Conservation (phyloP, 2,329 filamentous ascomycete species). For the Basipetospora chlamydospora region DNA sequence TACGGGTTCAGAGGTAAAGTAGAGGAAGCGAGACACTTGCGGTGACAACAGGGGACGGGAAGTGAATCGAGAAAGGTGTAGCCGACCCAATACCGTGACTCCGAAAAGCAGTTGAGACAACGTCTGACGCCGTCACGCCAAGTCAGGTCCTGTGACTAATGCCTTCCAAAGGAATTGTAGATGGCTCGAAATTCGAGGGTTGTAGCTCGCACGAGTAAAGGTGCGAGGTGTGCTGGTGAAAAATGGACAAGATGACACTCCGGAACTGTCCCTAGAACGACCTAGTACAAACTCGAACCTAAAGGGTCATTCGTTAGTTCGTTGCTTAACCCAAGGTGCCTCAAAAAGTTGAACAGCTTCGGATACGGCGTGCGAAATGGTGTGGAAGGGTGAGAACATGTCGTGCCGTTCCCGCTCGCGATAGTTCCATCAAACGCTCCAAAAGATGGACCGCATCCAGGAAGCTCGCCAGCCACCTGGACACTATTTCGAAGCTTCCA, state of each 20-base stretch:
- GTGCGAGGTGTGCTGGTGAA: neutral
- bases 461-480: too few relatives aligned
- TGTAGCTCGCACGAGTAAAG: too few relatives aligned
- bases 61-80: conserved; percentile 2
- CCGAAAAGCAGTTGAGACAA: conserved; percentile 4
- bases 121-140: conserved; percentile 4
- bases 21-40: too few relatives aligned
- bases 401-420: too few relatives aligned
- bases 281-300: conserved; percentile 6
- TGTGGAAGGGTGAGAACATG: too few relatives aligned
- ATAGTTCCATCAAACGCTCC: too few relatives aligned
- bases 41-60: neutral
- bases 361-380: too few relatives aligned
- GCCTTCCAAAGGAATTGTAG: neutral
- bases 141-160: neutral
- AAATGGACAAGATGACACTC: conserved; percentile 1
- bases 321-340: too few relatives aligned
- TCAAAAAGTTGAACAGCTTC: too few relatives aligned
- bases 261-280: neutral
- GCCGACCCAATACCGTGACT: conserved; percentile 5
- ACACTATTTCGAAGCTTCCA: too few relatives aligned
- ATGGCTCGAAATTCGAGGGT: neutral
- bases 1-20: too few relatives aligned
- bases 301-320: neutral
- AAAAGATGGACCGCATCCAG: too few relatives aligned